Evolutionary conservation across 139 green algal species (phyloP).

Genomic region (Trebouxia sp.): DNA sequence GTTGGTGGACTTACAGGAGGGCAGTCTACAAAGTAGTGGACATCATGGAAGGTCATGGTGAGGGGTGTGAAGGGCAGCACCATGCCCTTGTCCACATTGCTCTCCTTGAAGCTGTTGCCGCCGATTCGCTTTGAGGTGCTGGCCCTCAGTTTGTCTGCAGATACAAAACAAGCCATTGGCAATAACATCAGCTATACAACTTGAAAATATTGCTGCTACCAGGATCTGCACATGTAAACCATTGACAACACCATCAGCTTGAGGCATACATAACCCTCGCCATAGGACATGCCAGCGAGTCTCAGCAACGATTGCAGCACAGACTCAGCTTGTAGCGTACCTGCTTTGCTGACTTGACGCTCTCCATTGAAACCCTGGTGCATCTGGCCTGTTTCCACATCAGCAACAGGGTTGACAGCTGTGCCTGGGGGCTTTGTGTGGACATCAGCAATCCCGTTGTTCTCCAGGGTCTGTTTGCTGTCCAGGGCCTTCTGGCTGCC

Average conservation of each 20-base stretch:
- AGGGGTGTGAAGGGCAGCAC: slow-evolving; percentile 52
- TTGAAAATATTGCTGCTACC: no score
- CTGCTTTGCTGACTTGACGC: background rate
- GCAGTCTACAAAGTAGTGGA: slow-evolving; percentile 56
- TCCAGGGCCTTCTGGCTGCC: slow-evolving; percentile 10
- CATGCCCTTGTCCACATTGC: slow-evolving; percentile 31
- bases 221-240: no score
- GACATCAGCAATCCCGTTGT: background rate
- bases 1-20: slow-evolving; percentile 29
- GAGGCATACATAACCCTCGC: no score
- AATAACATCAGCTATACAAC: no score
- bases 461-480: background rate
- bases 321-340: no score
- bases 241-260: no score
- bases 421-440: background rate
- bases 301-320: no score
- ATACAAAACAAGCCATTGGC: no score
- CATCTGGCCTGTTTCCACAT: slow-evolving; percentile 17
- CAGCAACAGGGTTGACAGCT: background rate
- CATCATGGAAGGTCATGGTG: slow-evolving; percentile 47
- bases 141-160: background rate
- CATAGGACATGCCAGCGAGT: no score
- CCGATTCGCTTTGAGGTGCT: background rate
- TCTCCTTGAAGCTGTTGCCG: slow-evolving; percentile 18
- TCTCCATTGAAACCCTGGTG: background rate